Percentiles rank a stretch among this genome's conserved stretches.
phyloP scores from a whole-genome alignment of 169 alveolate genomes.

The Cryptosporidium canis region DNA sequence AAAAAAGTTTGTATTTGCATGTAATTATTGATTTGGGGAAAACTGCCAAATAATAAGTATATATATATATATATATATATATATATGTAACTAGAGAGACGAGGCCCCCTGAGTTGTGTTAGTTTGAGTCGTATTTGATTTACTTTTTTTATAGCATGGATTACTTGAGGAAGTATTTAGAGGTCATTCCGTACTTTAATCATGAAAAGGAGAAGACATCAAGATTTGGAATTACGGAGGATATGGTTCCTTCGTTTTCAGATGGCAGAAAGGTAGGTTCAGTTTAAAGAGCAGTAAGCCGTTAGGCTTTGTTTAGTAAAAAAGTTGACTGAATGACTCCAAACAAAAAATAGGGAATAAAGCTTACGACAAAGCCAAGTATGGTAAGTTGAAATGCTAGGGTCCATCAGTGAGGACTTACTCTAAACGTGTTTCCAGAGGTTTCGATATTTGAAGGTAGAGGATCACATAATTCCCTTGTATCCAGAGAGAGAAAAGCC shows the following conservation, averaged over 20 bases:
- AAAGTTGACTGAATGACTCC: background rate
- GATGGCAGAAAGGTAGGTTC: constrained; percentile 11
- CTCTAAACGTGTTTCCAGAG: background rate
- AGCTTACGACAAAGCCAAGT: background rate
- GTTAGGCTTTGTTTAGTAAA: background rate
- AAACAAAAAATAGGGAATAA: background rate
- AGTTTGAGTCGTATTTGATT: no score
- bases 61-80: no score
- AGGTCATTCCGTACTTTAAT: constrained; percentile 1
- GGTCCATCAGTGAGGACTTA: background rate
- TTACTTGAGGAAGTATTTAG: background rate
- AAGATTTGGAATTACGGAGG: constrained; percentile 55
- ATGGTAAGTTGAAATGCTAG: constrained; percentile 21
- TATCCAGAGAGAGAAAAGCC: constrained; percentile 34
- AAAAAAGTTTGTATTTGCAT: constrained; percentile 2
- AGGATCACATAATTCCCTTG: constrained; percentile 44
- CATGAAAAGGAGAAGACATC: constrained; percentile 4
- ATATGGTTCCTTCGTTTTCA: constrained; percentile 43
- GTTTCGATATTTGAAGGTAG: constrained; percentile 22
- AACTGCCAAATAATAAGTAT: background rate
- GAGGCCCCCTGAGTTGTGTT: no score
- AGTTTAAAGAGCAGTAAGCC: background rate
- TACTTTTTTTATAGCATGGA: background rate
- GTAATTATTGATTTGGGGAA: background rate
- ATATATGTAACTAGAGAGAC: no score